These are phyloP conservation scores for Cercospora zeina DNA, from an alignment of 2,329 filamentous ascomycete species.

Conservation along the genomic window DNA sequence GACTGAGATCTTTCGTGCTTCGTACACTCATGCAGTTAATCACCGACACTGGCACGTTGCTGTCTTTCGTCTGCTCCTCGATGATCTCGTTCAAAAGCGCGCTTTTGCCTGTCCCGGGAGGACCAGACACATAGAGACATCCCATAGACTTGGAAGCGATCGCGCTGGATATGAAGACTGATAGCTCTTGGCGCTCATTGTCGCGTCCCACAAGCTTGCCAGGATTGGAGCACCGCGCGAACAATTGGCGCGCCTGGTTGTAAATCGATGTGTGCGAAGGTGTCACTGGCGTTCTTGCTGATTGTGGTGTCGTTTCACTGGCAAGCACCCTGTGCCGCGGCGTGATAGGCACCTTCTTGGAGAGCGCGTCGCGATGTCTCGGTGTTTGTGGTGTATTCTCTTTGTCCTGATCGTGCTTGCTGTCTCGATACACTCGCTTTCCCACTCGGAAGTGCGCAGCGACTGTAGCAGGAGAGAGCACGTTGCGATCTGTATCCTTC, in stretches of 20 bases:
- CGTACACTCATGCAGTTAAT: slow-evolving; percentile 98
- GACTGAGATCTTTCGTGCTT: slow-evolving; percentile 80
- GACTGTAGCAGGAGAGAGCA: slow-evolving; percentile 50
- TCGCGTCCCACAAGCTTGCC: slow-evolving; percentile 78
- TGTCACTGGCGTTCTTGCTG: slow-evolving; percentile 72
- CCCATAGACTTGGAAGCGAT: slow-evolving; percentile 64
- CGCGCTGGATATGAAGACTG: slow-evolving; percentile 66
- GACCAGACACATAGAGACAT: slow-evolving; percentile 92
- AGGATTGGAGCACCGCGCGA: slow-evolving; percentile 74
- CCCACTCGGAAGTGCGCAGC: slow-evolving; percentile 48
- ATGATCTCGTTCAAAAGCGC: slow-evolving; percentile 84
- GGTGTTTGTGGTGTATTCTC: slow-evolving; percentile 64
- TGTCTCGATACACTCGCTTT: slow-evolving; percentile 45
- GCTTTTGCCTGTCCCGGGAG: slow-evolving; percentile 94
- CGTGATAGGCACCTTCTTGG: slow-evolving; percentile 68
- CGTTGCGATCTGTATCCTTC: slow-evolving; percentile 52
- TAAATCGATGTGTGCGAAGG: slow-evolving; percentile 74
- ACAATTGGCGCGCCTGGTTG: slow-evolving; percentile 81
- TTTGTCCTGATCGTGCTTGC: slow-evolving; percentile 38
- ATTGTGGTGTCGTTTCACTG: slow-evolving; percentile 73
- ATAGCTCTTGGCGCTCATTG: slow-evolving; percentile 64
- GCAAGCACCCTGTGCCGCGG: slow-evolving; percentile 82
- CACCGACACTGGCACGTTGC: slow-evolving; percentile 67
- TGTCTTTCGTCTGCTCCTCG: slow-evolving; percentile 55
- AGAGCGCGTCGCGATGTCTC: slow-evolving; percentile 75